These are phyloP conservation scores for Colletotrichum chlorophyti DNA, from an alignment of 2,329 filamentous ascomycete species.

Conservation along the genomic window DNA sequence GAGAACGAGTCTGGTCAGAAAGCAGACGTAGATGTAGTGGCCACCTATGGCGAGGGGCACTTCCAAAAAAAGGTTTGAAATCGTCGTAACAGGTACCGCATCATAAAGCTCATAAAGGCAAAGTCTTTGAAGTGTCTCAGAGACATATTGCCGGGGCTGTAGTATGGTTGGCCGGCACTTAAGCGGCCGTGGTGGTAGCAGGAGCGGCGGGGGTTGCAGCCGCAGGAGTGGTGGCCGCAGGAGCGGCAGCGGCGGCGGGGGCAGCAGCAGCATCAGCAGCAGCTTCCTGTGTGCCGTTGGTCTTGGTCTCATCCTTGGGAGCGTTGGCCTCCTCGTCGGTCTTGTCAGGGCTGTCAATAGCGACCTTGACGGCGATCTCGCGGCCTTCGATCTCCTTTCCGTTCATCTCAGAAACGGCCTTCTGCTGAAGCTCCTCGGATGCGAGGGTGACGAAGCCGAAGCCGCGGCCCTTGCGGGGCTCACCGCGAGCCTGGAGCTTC, in stretches of 20 bases:
- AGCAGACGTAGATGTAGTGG: conserved; percentile 27
- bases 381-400: conserved; percentile 98
- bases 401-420: conserved; percentile 98
- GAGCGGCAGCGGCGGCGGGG: conserved; percentile 32
- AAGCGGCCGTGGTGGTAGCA: conserved; percentile 39
- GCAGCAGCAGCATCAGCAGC: conserved; percentile 31
- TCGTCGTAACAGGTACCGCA: conserved; percentile 30
- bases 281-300: conserved; percentile 49
- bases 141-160: conserved; percentile 18
- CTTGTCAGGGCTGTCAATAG: conserved; percentile 99
- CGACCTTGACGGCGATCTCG: conserved; percentile 99
- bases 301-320: conserved; percentile 49
- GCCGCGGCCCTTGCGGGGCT: conserved; percentile 98
- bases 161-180: conserved; percentile 30
- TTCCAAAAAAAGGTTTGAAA: conserved; percentile 31
- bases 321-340: conserved; percentile 81
- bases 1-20: conserved; percentile 25
- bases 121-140: conserved; percentile 1
- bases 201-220: conserved; percentile 32
- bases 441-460: conserved; percentile 98
- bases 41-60: conserved; percentile 24
- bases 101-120: conserved; percentile 29
- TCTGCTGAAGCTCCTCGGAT: conserved; percentile 95
- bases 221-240: conserved; percentile 39
- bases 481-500: conserved; percentile 98